Evolutionary conservation across 2,329 filamentous ascomycete genomes (phyloP).

Genomic region (Chaetomiaceae sp.): DNA sequence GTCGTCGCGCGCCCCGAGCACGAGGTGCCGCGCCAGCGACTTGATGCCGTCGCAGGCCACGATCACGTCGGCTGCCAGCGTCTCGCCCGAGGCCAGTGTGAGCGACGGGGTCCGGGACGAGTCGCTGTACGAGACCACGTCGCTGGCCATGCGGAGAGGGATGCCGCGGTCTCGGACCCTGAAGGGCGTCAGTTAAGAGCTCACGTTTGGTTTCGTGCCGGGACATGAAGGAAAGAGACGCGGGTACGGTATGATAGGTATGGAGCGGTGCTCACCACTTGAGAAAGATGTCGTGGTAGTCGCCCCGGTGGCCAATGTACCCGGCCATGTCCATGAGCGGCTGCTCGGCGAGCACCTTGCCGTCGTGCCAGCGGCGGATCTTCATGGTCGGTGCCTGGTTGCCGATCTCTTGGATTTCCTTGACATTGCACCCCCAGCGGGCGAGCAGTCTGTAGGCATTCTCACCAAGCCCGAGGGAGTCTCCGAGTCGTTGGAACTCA

Average conservation of each 20-base stretch:
- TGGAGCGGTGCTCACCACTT: too few relatives aligned
- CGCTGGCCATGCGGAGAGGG: slow-evolving; percentile 36
- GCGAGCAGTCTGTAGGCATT: slow-evolving; percentile 43
- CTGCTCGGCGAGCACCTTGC: slow-evolving; percentile 42
- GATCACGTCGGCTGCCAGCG: slow-evolving; percentile 42
- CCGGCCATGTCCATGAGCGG: slow-evolving; percentile 48
- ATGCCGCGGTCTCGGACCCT: slow-evolving; percentile 36
- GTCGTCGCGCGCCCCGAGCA: slow-evolving; percentile 48
- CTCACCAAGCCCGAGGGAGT: slow-evolving; percentile 42
- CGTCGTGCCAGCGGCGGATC: slow-evolving; percentile 44
- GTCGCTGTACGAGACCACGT: slow-evolving; percentile 37
- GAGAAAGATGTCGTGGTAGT: slow-evolving; percentile 41
- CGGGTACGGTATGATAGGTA: too few relatives aligned
- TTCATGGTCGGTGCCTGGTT: slow-evolving; percentile 45
- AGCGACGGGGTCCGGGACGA: slow-evolving; percentile 29
- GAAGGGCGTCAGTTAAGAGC: too few relatives aligned
- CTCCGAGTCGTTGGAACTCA: slow-evolving; percentile 40
- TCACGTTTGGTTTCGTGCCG: too few relatives aligned
- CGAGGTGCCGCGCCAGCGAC: slow-evolving; percentile 45
- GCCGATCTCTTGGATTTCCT: slow-evolving; percentile 37
- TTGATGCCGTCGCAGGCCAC: slow-evolving; percentile 50
- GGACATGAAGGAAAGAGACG: too few relatives aligned
- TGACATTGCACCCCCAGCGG: slow-evolving; percentile 38
- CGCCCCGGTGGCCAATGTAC: slow-evolving; percentile 41
- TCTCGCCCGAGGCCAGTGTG: slow-evolving; percentile 32